These are phyloP conservation scores for Coleophoma eucalyptorum DNA, from an alignment of 2,329 filamentous ascomycete genomes.

Conservation along the genomic window DNA sequence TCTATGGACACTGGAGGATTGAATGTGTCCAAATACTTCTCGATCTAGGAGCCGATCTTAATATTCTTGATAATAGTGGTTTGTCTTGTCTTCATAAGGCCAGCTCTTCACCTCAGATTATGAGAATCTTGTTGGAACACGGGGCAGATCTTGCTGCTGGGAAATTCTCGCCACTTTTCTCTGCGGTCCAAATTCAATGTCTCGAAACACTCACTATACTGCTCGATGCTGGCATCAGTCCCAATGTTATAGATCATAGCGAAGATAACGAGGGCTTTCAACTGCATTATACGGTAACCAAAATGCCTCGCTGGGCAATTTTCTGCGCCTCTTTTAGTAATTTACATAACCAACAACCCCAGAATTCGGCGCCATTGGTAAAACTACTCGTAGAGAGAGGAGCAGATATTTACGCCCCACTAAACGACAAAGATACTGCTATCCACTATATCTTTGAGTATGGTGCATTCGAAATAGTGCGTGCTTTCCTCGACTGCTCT, in stretches of 20 bases:
- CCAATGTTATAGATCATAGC: slow-evolving; percentile 1
- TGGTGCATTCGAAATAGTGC: slow-evolving; percentile 7
- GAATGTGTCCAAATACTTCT: slow-evolving; percentile 9
- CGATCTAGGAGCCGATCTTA: slow-evolving; percentile 8
- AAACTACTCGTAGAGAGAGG: slow-evolving; percentile 12
- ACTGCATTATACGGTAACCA: slow-evolving; percentile 2
- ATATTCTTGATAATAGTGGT: slow-evolving; percentile 8
- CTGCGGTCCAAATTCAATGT: slow-evolving; percentile 7
- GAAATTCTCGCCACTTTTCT: slow-evolving; percentile 10
- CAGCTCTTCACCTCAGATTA: slow-evolving; percentile 10
- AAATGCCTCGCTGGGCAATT: slow-evolving; percentile 4
- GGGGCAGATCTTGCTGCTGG: slow-evolving; percentile 9
- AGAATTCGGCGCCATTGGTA: slow-evolving; percentile 5
- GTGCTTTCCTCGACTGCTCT: slow-evolving; percentile 9
- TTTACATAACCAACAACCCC: slow-evolving; percentile 3
- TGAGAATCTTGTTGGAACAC: slow-evolving; percentile 7
- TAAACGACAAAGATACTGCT: slow-evolving; percentile 6
- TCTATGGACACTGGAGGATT: slow-evolving; percentile 3
- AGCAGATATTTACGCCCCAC: slow-evolving; percentile 8
- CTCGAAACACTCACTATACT: slow-evolving; percentile 7
- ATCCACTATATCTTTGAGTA: slow-evolving; percentile 14
- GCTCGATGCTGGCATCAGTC: slow-evolving; percentile 9
- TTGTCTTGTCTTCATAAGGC: slow-evolving; percentile 12
- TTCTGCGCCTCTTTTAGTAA: slow-evolving; percentile 9
- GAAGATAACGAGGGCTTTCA: not conserved